Percentiles rank a stretch among this genome's conserved stretches.
Evolutionary conservation across 805 yeast genomes (phyloP).

Genomic region (Barnettozyma siamensis): DNA sequence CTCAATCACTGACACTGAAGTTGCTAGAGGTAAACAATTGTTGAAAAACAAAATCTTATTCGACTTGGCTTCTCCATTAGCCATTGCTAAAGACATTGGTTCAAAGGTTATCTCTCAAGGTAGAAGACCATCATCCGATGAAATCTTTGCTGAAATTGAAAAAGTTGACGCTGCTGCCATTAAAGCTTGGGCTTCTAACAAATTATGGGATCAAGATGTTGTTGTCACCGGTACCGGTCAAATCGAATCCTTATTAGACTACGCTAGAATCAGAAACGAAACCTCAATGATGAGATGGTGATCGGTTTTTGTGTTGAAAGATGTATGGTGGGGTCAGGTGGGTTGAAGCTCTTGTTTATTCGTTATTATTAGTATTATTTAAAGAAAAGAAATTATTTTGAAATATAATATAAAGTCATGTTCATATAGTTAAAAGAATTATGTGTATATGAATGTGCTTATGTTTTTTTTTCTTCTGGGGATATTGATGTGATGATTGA

Average conservation of each 20-base stretch:
- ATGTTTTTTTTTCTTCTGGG: not conserved
- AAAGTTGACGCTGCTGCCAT: conserved; percentile 53
- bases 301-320: no score
- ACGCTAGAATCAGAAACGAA: conserved; percentile 81
- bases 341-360: conserved; percentile 1
- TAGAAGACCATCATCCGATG: conserved; percentile 54
- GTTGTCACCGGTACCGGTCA: conserved; percentile 82
- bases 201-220: conserved; percentile 80
- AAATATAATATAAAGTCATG: conserved; percentile 1
- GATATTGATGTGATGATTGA: not conserved
- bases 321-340: not conserved
- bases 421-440: not conserved
- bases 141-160: conserved; percentile 58
- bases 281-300: conserved; percentile 87
- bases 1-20: conserved; percentile 71
- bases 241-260: conserved; percentile 79
- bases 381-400: not conserved
- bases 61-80: conserved; percentile 41
- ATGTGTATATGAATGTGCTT: not conserved
- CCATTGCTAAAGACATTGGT: conserved; percentile 54
- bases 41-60: conserved; percentile 59
- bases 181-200: conserved; percentile 66
- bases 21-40: conserved; percentile 69
- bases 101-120: conserved; percentile 54
- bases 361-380: not conserved